These are phyloP conservation scores for Hypoxylon sp. DNA, from an alignment of 2,329 filamentous ascomycete genomes.

Conservation along the genomic window DNA sequence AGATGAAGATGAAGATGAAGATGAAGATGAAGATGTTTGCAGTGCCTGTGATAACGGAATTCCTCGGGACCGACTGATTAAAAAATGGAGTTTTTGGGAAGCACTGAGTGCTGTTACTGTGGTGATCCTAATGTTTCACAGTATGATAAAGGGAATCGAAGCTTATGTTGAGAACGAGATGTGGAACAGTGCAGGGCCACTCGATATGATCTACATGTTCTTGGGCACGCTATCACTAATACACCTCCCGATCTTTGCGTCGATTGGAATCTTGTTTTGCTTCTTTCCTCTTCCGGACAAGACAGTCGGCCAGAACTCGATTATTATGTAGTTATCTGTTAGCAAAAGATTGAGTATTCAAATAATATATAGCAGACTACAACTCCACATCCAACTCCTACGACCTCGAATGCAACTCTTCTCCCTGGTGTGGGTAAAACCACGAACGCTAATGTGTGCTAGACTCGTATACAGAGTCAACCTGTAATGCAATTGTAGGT, in stretches of 20 bases:
- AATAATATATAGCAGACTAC: not conserved
- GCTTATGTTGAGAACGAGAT: not conserved
- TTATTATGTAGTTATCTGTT: not conserved
- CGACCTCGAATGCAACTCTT: not conserved
- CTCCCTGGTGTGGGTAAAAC: not conserved
- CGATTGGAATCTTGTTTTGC: not conserved
- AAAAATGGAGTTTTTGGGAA: not conserved
- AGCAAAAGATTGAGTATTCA: not conserved
- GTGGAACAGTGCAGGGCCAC: not conserved
- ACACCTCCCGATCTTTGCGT: not conserved
- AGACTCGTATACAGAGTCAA: slow-evolving; percentile 11
- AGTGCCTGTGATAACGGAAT: too few species aligned
- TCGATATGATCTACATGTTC: not conserved
- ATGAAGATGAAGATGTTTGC: too few species aligned
- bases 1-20: too few species aligned
- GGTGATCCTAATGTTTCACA: not conserved
- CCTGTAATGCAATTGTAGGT: slow-evolving; percentile 1
- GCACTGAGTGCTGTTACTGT: not conserved
- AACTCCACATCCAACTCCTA: not conserved
- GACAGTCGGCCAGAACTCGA: not conserved
- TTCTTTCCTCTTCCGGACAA: not conserved
- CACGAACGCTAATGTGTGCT: not conserved
- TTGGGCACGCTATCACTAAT: not conserved
- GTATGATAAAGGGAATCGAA: not conserved
- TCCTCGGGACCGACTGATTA: too few species aligned